phyloP scores from a whole-genome alignment of 352 stramenopile species.

The Pythium coloratum region DNA sequence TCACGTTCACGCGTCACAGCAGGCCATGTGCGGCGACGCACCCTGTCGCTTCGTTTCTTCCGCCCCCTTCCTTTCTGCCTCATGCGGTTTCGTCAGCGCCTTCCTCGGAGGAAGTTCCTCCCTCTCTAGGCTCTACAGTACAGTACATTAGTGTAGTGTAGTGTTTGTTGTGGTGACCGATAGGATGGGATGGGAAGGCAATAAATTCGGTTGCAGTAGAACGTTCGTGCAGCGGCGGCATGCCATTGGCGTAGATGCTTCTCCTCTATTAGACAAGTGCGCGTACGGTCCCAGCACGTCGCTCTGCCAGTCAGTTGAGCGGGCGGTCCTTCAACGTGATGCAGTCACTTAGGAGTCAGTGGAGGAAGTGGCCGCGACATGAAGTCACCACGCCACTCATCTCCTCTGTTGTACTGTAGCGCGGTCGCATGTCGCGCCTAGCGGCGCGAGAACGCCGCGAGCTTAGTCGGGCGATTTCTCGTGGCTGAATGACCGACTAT shows the following conservation, averaged over 20 bases:
- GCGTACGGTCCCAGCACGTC: neutral
- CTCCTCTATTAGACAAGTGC: neutral
- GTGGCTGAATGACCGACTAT: slow-evolving; percentile 4
- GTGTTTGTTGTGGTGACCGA: neutral
- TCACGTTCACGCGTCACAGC: neutral
- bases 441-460: neutral
- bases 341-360: neutral
- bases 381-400: neutral
- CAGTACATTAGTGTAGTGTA: neutral
- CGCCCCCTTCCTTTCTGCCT: slow-evolving; percentile 1
- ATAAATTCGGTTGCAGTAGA: slow-evolving; percentile 1
- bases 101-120: neutral
- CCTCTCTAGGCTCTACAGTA: neutral
- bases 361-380: neutral
- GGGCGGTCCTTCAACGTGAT: neutral
- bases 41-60: slow-evolving; percentile 1
- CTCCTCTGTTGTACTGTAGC: neutral
- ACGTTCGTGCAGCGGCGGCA: neutral
- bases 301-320: neutral
- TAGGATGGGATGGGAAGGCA: neutral
- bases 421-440: neutral
- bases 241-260: neutral
- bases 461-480: slow-evolving; percentile 1
- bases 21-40: no score
- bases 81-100: slow-evolving; percentile 1